These are phyloP conservation scores for Hericium rajendrae DNA, from an alignment of 768 basidiomycete genomes.

Conservation along the genomic window DNA sequence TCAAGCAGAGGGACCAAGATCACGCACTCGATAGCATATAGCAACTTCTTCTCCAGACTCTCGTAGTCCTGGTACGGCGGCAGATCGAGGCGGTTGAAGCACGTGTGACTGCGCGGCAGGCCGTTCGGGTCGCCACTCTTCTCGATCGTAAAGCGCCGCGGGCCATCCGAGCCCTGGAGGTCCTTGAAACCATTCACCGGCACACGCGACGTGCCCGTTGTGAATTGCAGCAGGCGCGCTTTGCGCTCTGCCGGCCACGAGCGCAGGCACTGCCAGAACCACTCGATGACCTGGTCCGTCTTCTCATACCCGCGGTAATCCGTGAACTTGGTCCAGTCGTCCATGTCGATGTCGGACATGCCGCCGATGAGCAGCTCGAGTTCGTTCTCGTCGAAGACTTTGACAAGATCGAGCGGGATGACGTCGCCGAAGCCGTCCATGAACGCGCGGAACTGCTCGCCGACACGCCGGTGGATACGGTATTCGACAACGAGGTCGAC, in stretches of 20 bases:
- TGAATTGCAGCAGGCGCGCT: conserved; percentile 79
- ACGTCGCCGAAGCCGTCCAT: conserved; percentile 80
- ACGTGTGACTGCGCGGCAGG: conserved; percentile 85
- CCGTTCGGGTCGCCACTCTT: conserved; percentile 87
- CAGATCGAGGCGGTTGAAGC: conserved; percentile 85
- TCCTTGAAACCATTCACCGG: conserved; percentile 95
- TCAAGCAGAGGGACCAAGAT: conserved; percentile 3
- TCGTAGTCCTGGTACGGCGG: conserved; percentile 87
- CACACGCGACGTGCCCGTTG: conserved; percentile 75
- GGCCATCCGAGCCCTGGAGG: conserved; percentile 87
- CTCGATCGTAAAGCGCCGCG: conserved; percentile 88
- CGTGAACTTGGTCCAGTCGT: conserved; percentile 91
- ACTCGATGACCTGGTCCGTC: conserved; percentile 81
- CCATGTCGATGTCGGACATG: conserved; percentile 48
- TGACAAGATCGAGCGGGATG: conserved; percentile 73
- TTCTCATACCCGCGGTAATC: conserved; percentile 86
- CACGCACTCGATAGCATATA: conserved; percentile 74
- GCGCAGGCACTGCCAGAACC: conserved; percentile 93
- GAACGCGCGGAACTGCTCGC: conserved; percentile 79
- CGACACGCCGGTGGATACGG: conserved; percentile 72
- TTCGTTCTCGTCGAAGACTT: conserved; percentile 87
- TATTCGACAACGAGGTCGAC: conserved; percentile 73
- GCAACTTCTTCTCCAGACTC: conserved; percentile 76
- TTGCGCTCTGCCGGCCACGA: conserved; percentile 88
- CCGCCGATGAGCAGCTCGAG: conserved; percentile 86